These are phyloP conservation scores for Basidiobolus heterosporus DNA, from an alignment of 371 early-diverging fungal genomes.

Conservation along the genomic window DNA sequence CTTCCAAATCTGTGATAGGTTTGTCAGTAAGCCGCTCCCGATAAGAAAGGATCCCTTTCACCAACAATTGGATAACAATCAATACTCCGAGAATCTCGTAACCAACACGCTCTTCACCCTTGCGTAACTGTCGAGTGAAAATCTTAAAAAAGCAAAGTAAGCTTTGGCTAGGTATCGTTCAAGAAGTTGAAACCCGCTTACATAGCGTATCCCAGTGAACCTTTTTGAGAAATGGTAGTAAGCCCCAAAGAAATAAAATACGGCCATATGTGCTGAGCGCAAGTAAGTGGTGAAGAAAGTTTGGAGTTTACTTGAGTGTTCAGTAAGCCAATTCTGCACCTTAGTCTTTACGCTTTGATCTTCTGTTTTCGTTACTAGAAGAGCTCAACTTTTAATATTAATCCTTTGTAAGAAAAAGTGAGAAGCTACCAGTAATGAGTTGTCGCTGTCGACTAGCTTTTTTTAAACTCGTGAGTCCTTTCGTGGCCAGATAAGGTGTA, in stretches of 20 bases:
- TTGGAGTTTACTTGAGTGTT: slow-evolving; percentile 3
- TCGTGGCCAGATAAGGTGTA: background rate
- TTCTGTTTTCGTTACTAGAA: background rate
- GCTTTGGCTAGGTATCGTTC: background rate
- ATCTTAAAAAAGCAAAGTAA: slow-evolving; percentile 19
- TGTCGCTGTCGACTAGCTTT: slow-evolving; percentile 7
- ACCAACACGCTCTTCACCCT: slow-evolving; percentile 52
- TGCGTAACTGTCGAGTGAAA: slow-evolving; percentile 52
- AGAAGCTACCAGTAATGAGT: background rate
- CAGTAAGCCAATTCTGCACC: slow-evolving; percentile 11
- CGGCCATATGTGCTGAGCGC: slow-evolving; percentile 47
- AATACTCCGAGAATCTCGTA: slow-evolving; percentile 74
- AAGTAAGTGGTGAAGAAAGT: slow-evolving; percentile 19
- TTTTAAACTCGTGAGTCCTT: background rate
- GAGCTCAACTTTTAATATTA: no score
- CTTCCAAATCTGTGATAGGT: slow-evolving; percentile 5
- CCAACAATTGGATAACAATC: slow-evolving; percentile 46
- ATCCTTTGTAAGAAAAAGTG: background rate
- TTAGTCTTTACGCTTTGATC: slow-evolving; percentile 5
- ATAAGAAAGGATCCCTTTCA: slow-evolving; percentile 24
- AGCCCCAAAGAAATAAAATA: slow-evolving; percentile 68
- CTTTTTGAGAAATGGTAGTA: slow-evolving; percentile 67
- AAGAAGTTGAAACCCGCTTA: slow-evolving; percentile 17
- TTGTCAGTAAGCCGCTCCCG: slow-evolving; percentile 14
- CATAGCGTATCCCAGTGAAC: slow-evolving; percentile 51